These are phyloP conservation scores for Tricholoma flavovirens DNA, from an alignment of 768 basidiomycete species.

Conservation along the genomic window DNA sequence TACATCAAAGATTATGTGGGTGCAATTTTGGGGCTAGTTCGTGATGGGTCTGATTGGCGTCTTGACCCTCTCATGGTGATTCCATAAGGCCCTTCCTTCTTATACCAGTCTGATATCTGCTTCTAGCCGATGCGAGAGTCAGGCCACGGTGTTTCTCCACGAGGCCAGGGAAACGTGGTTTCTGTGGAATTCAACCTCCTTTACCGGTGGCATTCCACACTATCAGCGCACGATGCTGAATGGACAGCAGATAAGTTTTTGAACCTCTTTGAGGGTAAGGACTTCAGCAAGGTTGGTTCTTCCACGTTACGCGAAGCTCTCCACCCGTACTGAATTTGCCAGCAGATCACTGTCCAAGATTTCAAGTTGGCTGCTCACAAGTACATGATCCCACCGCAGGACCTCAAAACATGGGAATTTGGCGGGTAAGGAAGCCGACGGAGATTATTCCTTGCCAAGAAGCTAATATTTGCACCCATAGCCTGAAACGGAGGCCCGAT, in stretches of 20 bases:
- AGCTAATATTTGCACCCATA: conserved; percentile 15
- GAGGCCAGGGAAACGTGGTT: conserved; percentile 70
- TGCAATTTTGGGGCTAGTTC: conserved; percentile 62
- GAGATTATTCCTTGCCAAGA: not conserved
- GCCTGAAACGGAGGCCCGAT: conserved; percentile 40
- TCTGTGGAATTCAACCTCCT: conserved; percentile 72
- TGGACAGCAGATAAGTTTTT: conserved; percentile 51
- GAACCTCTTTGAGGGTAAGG: conserved; percentile 33
- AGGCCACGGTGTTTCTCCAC: conserved; percentile 48
- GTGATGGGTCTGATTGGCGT: conserved; percentile 60
- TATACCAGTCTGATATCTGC: not conserved
- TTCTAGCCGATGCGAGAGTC: conserved; percentile 43
- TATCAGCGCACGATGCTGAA: conserved; percentile 46
- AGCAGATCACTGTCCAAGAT: conserved; percentile 29
- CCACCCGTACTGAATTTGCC: not conserved
- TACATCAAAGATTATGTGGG: conserved; percentile 58
- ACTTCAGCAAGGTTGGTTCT: conserved; percentile 33
- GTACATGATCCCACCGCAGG: conserved; percentile 23
- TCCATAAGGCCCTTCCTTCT: not conserved
- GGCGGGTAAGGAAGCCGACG: conserved; percentile 30
- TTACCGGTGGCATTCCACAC: conserved; percentile 62
- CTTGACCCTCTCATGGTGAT: conserved; percentile 60
- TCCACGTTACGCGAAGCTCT: not conserved
- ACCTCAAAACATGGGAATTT: conserved; percentile 52
- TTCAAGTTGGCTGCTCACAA: conserved; percentile 32